Percentiles rank a stretch among this genome's conserved stretches.
Evolutionary conservation across 257 asterid genomes (phyloP).

Genomic region (Gentiana macrophylla): DNA sequence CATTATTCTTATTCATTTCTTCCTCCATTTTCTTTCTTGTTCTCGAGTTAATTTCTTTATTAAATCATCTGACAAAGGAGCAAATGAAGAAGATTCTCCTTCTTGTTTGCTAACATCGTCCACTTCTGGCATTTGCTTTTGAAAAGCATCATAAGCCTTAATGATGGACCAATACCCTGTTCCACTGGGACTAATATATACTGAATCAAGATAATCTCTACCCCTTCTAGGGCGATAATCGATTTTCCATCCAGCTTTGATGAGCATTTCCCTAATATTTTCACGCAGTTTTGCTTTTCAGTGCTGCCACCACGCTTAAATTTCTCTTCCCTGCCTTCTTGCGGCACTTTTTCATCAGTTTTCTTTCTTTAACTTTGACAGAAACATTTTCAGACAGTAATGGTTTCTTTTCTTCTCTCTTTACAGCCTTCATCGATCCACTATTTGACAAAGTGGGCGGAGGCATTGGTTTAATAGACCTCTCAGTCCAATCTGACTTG

Average conservation of each 20-base stretch:
- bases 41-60: constrained; percentile 81
- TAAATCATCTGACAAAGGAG: constrained; percentile 69
- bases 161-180: constrained; percentile 97
- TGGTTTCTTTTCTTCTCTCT: constrained; percentile 38
- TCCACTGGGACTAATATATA: constrained; percentile 76
- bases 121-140: constrained; percentile 58
- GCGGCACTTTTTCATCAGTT: constrained; percentile 13
- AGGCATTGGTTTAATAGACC: constrained; percentile 57
- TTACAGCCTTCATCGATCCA: constrained; percentile 45
- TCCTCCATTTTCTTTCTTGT: constrained; percentile 80
- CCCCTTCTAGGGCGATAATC: constrained; percentile 94
- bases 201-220: constrained; percentile 94
- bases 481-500: constrained; percentile 46
- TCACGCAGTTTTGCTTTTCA: constrained; percentile 90
- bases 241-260: constrained; percentile 78
- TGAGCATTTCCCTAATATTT: constrained; percentile 72
- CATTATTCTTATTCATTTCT: constrained; percentile 68
- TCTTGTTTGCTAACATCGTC: constrained; percentile 23
- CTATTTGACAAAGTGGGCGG: constrained; percentile 37
- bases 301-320: constrained; percentile 74
- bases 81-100: constrained; percentile 45
- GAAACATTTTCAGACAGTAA: constrained; percentile 22
- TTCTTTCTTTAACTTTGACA: constrained; percentile 30
- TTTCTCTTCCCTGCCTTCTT: constrained; percentile 25
- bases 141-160: constrained; percentile 91